Conservation (phyloP, 1,139 yeast species). For the Eremothecium sinecaudum region DNA sequence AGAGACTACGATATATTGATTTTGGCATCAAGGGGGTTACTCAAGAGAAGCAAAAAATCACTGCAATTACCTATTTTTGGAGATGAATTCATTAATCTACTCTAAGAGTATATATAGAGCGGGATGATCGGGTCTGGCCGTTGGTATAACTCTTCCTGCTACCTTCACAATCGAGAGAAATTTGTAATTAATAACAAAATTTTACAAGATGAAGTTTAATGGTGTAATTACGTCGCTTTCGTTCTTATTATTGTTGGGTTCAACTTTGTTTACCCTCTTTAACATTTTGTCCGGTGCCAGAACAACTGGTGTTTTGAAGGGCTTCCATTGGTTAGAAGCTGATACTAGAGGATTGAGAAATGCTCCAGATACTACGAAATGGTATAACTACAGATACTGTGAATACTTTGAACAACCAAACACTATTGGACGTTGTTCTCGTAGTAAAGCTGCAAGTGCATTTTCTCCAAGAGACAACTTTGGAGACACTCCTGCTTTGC, state of each 20-base stretch:
- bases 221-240: slow-evolving; percentile 26
- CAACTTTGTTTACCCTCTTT: slow-evolving; percentile 47
- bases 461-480: slow-evolving; percentile 67
- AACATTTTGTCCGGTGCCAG: slow-evolving; percentile 56
- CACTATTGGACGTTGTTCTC: slow-evolving; percentile 16
- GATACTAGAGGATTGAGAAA: slow-evolving; percentile 49
- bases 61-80: no score
- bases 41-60: no score
- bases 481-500: slow-evolving; percentile 38
- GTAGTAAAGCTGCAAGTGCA: slow-evolving; percentile 42
- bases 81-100: no score
- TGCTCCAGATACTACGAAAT: slow-evolving; percentile 43
- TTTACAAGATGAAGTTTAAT: slow-evolving; percentile 15
- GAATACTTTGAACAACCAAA: slow-evolving; percentile 35
- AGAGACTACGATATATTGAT: no score
- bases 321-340: slow-evolving; percentile 65
- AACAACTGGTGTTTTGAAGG: slow-evolving; percentile 38
- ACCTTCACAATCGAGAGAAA: no score
- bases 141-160: no score
- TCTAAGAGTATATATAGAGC: no score
- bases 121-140: no score
- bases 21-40: no score
- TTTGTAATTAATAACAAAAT: no score
- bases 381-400: slow-evolving; percentile 69
- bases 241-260: slow-evolving; percentile 30